A percentile compares a stretch with the other conserved stretches of the same genome.
phyloP scores from a whole-genome alignment of 2,329 filamentous ascomycete species.

The Ilyonectria robusta region DNA sequence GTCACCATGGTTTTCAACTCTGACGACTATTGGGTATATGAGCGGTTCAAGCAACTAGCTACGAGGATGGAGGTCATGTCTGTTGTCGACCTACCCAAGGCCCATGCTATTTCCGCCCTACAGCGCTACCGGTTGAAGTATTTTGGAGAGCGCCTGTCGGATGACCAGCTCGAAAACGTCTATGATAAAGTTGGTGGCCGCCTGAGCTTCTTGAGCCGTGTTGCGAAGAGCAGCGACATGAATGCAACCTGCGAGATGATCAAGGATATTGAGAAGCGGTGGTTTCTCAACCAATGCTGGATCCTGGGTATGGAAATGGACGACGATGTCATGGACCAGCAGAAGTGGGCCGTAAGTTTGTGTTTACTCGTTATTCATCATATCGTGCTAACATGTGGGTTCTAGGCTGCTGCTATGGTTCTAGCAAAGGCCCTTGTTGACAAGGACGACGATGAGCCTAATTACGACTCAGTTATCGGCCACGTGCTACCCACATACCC shows the following conservation, averaged over 20 bases:
- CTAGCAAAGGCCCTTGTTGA: conserved; percentile 93
- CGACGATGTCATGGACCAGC: conserved; percentile 98
- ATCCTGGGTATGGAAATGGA: conserved; percentile 84
- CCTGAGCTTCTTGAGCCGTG: conserved; percentile 87
- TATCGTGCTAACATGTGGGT: conserved; percentile 22
- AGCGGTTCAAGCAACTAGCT: conserved; percentile 90
- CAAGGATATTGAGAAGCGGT: conserved; percentile 78
- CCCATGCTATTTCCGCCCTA: conserved; percentile 82
- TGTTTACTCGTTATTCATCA: background rate
- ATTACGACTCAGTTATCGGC: conserved; percentile 75
- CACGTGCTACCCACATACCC: conserved; percentile 86
- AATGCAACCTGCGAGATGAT: conserved; percentile 82
- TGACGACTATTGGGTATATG: conserved; percentile 99
- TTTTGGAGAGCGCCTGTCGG: conserved; percentile 72
- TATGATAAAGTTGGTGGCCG: conserved; percentile 91
- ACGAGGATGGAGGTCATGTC: conserved; percentile 96
- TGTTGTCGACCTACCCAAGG: conserved; percentile 85
- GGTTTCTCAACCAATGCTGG: conserved; percentile 84
- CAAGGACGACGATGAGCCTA: conserved; percentile 76
- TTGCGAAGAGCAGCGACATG: conserved; percentile 91
- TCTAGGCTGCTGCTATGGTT: conserved; percentile 89
- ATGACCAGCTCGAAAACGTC: conserved; percentile 77
- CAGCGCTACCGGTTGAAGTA: conserved; percentile 86
- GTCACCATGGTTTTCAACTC: conserved; percentile 95
- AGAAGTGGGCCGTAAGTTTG: conserved; percentile 87